Conservation (phyloP, 2,329 filamentous ascomycete genomes). For the Penicillium sp. region DNA sequence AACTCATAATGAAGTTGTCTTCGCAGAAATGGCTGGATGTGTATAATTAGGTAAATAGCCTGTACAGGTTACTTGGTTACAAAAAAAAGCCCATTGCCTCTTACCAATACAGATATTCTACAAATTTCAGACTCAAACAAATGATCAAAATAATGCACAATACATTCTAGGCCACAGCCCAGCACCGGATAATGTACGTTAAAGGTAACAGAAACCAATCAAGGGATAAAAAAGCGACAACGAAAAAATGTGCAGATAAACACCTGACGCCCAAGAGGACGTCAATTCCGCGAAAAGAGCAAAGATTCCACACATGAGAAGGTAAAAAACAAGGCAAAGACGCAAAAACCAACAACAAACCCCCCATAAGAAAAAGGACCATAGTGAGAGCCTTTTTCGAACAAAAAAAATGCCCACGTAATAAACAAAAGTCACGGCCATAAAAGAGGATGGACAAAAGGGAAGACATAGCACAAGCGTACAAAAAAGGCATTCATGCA, state of each 20-base stretch:
- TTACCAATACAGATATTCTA: not conserved
- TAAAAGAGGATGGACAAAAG: not conserved
- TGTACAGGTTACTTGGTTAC: not conserved
- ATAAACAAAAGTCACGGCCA: constrained; percentile 7
- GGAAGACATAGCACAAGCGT: constrained; percentile 12
- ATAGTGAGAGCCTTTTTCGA: constrained; percentile 26
- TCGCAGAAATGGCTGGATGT: no score
- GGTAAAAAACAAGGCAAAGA: constrained; percentile 5
- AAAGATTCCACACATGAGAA: constrained; percentile 18
- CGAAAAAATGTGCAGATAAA: constrained; percentile 17
- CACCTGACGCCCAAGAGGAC: constrained; percentile 17
- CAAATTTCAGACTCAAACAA: no score
- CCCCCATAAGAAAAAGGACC: constrained; percentile 11
- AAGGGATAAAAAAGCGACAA: constrained; percentile 9
- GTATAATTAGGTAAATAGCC: no score
- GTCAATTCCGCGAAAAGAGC: constrained; percentile 12
- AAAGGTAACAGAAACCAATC: constrained; percentile 9
- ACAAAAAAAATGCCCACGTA: constrained; percentile 14
- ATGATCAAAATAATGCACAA: constrained; percentile 15
- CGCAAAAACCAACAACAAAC: constrained; percentile 16
- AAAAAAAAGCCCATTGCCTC: not conserved
- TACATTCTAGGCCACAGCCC: constrained; percentile 17
- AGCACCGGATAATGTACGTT: constrained; percentile 27
- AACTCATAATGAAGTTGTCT: no score
- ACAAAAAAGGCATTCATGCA: constrained; percentile 14